These are phyloP conservation scores for Arthroderma sp. DNA, from an alignment of 2,329 filamentous ascomycete genomes.

Conservation along the genomic window DNA sequence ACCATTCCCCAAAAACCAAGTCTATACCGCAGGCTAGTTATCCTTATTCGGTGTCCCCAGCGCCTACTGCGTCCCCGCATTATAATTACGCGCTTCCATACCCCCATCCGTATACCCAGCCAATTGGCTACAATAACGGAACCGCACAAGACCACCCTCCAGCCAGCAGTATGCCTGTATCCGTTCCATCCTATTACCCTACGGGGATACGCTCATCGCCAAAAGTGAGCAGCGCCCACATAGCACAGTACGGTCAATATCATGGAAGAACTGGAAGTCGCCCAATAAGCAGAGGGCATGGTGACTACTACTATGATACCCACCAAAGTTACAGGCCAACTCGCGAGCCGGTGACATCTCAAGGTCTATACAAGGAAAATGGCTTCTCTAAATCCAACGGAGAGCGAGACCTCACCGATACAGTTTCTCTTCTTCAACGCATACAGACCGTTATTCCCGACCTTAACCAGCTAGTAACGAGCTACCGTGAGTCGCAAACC, in stretches of 20 bases:
- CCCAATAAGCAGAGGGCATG: conserved; percentile 18
- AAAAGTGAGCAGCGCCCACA: conserved; percentile 16
- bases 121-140: conserved; percentile 19
- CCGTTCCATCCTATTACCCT: conserved; percentile 5
- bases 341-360: conserved; percentile 16
- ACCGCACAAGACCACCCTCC: conserved; percentile 18
- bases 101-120: conserved; percentile 24
- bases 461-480: conserved; percentile 29
- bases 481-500: conserved; percentile 39
- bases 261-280: conserved; percentile 16
- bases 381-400: conserved; percentile 20
- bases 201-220: conserved; percentile 23
- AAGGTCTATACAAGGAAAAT: conserved; percentile 17
- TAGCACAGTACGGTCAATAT: conserved; percentile 21
- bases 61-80: conserved; percentile 12
- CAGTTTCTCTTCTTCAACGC: conserved; percentile 28
- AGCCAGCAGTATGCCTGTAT: conserved; percentile 17
- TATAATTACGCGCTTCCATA: conserved; percentile 20
- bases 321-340: conserved; percentile 20
- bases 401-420: conserved; percentile 16
- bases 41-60: conserved; percentile 15
- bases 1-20: conserved; percentile 4
- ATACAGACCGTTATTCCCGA: conserved; percentile 36
- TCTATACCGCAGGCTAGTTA: conserved; percentile 10
- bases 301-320: conserved; percentile 17